Conservation (phyloP, 352 stramenopile species). For the Pythium volutum region DNA sequence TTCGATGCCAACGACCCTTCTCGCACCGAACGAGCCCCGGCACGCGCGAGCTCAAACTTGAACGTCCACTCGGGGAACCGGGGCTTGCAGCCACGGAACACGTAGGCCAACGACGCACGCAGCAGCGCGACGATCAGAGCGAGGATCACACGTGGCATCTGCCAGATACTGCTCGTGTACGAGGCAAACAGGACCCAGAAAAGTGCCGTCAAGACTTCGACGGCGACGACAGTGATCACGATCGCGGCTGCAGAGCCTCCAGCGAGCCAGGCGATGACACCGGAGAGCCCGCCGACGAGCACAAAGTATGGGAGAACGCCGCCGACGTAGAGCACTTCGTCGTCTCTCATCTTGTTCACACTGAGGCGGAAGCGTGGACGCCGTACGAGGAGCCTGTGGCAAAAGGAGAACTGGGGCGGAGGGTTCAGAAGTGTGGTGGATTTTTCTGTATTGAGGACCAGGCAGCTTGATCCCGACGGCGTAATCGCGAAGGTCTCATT, state of each 20-base stretch:
- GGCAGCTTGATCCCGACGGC: no score
- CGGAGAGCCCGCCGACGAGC: not conserved
- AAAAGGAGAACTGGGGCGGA: no score
- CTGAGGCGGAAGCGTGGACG: no score
- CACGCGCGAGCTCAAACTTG: constrained; percentile 16
- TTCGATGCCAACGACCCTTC: constrained; percentile 1
- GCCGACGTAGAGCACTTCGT: constrained; percentile 7
- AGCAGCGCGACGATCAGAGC: constrained; percentile 2
- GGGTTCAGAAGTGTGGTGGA: no score
- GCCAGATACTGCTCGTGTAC: constrained; percentile 17
- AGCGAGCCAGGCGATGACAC: not conserved
- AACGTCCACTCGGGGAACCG: constrained; percentile 24
- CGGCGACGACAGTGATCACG: not conserved
- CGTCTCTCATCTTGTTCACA: constrained; percentile 1
- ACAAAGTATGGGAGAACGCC: constrained; percentile 10
- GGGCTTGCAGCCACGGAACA: constrained; percentile 9
- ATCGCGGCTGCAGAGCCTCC: not conserved
- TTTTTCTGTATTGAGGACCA: no score
- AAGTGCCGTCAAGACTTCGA: constrained; percentile 2
- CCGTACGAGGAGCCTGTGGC: no score
- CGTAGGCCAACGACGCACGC: constrained; percentile 7
- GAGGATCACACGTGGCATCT: constrained; percentile 14
- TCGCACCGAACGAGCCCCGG: constrained; percentile 13
- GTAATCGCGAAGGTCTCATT: no score
- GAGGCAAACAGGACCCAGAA: constrained; percentile 15